phyloP scores from a whole-genome alignment of 106 monocot genomes.

The Allium sativum region DNA sequence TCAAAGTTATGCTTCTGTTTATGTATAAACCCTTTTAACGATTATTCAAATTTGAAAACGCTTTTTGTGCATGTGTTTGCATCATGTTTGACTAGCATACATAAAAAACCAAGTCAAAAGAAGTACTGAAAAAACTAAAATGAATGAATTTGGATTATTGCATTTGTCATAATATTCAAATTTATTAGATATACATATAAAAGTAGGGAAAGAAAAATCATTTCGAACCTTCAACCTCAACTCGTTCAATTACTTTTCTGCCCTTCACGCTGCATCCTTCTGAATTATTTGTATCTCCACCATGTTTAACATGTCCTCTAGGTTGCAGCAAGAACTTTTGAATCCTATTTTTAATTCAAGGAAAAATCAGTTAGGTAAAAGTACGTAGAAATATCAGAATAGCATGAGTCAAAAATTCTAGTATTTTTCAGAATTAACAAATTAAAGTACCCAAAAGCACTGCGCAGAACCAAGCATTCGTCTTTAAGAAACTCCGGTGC shows the following conservation, averaged over 20 bases:
- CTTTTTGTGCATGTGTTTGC: no score
- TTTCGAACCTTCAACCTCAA: conserved; percentile 63
- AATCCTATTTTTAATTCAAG: conserved; percentile 31
- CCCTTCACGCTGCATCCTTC: conserved; percentile 38
- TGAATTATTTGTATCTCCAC: conserved; percentile 17
- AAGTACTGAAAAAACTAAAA: no score
- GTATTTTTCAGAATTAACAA: neutral
- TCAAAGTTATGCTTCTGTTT: no score
- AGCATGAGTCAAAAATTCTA: no score
- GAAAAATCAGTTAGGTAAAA: neutral
- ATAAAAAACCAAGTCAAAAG: no score
- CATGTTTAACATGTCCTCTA: conserved; percentile 20
- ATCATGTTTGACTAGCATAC: no score
- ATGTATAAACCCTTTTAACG: no score
- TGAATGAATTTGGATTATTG: no score
- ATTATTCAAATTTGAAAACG: no score
- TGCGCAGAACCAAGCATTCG: conserved; percentile 70
- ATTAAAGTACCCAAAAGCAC: conserved; percentile 68
- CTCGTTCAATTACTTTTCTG: conserved; percentile 39
- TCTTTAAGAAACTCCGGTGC: conserved; percentile 81
- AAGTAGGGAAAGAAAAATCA: neutral
- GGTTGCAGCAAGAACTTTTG: conserved; percentile 82
- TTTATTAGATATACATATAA: neutral
- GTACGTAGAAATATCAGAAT: neutral
- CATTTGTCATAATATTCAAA: no score